These are phyloP conservation scores for Acanthochlamys bracteata DNA, from an alignment of 106 monocot genomes.

Conservation along the genomic window DNA sequence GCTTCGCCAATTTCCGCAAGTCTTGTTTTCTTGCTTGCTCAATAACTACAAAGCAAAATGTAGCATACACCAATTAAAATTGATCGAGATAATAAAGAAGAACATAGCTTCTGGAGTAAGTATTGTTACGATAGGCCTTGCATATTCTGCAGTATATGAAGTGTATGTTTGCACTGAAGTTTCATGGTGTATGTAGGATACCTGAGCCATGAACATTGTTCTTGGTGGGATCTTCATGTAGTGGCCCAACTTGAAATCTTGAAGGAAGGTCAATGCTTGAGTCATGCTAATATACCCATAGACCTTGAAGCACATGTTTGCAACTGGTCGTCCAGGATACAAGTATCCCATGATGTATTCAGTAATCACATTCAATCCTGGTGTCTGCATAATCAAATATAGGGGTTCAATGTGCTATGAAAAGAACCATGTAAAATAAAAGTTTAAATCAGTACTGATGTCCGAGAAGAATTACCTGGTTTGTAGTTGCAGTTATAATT, in stretches of 20 bases:
- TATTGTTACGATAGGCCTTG: too few relatives aligned
- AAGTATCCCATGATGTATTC: constrained; percentile 76
- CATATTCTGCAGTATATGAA: too few relatives aligned
- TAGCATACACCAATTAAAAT: too few relatives aligned
- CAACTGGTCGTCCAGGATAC: constrained; percentile 63
- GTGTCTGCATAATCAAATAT: constrained; percentile 26
- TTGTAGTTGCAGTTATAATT: constrained; percentile 64
- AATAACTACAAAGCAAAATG: too few relatives aligned
- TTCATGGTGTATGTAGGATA: not conserved
- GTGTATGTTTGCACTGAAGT: too few relatives aligned
- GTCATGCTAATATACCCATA: constrained; percentile 79
- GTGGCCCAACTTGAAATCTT: constrained; percentile 74
- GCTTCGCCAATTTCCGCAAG: too few relatives aligned
- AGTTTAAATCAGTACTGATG: too few relatives aligned
- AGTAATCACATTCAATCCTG: constrained; percentile 65
- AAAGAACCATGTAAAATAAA: too few relatives aligned
- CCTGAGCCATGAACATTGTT: constrained; percentile 81
- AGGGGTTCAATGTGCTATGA: not conserved
- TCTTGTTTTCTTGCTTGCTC: too few relatives aligned
- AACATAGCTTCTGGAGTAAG: too few relatives aligned
- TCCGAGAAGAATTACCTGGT: too few relatives aligned
- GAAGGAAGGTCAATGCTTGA: constrained; percentile 53
- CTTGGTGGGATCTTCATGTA: constrained; percentile 78
- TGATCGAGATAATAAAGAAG: too few relatives aligned
- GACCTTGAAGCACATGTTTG: constrained; percentile 70